phyloP scores from a whole-genome alignment of 495 filamentous ascomycete species.

The Jackrogersella multiformis region DNA sequence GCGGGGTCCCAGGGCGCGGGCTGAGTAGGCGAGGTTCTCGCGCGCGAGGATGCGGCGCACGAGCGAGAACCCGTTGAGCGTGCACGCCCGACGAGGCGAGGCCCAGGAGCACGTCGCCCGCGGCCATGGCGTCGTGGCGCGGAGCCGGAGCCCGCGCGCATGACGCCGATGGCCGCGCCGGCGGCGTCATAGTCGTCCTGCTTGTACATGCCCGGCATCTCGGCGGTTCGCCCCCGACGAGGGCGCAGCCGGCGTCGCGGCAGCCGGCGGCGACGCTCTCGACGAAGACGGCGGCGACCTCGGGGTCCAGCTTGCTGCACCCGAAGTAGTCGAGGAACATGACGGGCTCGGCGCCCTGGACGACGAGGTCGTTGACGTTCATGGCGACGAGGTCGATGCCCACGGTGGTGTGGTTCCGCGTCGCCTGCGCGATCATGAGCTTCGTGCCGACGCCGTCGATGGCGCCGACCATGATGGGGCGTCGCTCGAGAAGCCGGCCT shows the following conservation, averaged over 20 bases:
- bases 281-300: constrained; percentile 81
- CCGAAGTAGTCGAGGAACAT: constrained; percentile 98
- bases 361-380: constrained; percentile 97
- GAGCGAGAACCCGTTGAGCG: constrained; percentile 93
- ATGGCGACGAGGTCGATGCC: constrained; percentile 97
- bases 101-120: constrained; percentile 85
- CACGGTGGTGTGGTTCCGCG: constrained; percentile 89
- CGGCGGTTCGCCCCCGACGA: constrained; percentile 96
- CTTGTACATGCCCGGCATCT: constrained; percentile 94
- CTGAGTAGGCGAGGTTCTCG: constrained; percentile 73
- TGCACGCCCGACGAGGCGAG: constrained; percentile 85
- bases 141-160: constrained; percentile 74
- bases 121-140: constrained; percentile 74
- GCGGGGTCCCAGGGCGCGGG: constrained; percentile 77
- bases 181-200: constrained; percentile 88
- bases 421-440: constrained; percentile 89
- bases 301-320: constrained; percentile 81
- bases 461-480: constrained; percentile 85
- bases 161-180: constrained; percentile 85
- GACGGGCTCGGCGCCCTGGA: constrained; percentile 91
- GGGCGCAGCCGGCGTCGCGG: constrained; percentile 79
- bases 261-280: constrained; percentile 89
- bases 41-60: constrained; percentile 85
- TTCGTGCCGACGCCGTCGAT: constrained; percentile 98
- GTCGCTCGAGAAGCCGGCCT: constrained; percentile 72